Conservation (phyloP, 2,329 filamentous ascomycete genomes). For the Akanthomyces uredinophilus region DNA sequence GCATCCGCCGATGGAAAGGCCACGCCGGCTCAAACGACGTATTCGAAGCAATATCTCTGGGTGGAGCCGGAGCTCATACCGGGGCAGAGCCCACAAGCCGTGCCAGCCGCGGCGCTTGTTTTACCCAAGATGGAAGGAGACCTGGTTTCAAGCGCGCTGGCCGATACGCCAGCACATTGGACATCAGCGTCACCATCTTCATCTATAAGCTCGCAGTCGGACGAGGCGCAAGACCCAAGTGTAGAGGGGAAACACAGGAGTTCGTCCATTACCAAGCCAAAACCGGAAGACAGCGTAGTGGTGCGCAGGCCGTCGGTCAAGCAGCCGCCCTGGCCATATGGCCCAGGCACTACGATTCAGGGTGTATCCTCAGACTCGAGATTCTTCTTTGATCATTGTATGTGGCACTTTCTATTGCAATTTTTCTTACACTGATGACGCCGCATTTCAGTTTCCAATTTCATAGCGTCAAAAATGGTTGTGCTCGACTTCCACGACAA, state of each 20-base stretch:
- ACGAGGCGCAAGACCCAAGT: neutral
- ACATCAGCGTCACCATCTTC: neutral
- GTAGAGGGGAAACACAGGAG: neutral
- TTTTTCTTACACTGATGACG: neutral
- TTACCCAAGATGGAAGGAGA: neutral
- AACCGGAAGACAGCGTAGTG: neutral
- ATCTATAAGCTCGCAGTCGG: neutral
- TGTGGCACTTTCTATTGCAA: neutral
- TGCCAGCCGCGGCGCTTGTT: neutral
- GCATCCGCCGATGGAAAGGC: neutral
- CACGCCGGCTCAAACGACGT: neutral
- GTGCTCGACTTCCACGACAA: slow-evolving; percentile 31
- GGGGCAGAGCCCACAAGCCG: neutral
- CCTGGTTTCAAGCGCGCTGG: neutral
- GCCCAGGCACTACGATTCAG: slow-evolving; percentile 17
- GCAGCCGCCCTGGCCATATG: neutral
- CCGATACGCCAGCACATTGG: neutral
- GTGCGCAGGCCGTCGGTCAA: neutral
- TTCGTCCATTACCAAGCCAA: neutral
- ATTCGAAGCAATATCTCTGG: slow-evolving; percentile 1
- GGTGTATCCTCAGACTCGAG: slow-evolving; percentile 25
- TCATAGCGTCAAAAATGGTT: slow-evolving; percentile 35
- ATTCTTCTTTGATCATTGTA: slow-evolving; percentile 34
- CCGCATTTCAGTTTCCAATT: slow-evolving; percentile 26
- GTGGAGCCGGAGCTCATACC: neutral